These are phyloP conservation scores for Psilocybe tampanensis DNA, from an alignment of 768 basidiomycete species.

Conservation along the genomic window DNA sequence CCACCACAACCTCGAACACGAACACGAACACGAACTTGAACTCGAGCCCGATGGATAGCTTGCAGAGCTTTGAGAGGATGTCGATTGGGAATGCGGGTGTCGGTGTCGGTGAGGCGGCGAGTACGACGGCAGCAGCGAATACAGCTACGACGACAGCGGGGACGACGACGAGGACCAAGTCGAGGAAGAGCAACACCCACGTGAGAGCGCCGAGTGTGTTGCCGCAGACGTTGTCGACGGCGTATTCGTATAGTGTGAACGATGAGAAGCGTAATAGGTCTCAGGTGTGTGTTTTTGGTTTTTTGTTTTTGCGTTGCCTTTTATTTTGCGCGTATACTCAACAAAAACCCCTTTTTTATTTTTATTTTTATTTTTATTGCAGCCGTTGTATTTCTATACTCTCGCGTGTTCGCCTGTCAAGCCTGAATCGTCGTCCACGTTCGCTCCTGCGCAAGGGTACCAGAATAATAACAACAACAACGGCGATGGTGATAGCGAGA, in stretches of 20 bases:
- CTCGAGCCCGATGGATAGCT: slow-evolving; percentile 59
- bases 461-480: no score
- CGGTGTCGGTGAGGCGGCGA: no score
- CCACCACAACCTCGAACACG: no score
- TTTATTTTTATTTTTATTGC: slow-evolving; percentile 9
- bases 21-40: slow-evolving; percentile 46
- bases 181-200: slow-evolving; percentile 13
- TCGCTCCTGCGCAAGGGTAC: background rate
- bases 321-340: slow-evolving; percentile 15
- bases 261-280: slow-evolving; percentile 46
- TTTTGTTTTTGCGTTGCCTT: slow-evolving; percentile 9
- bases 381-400: slow-evolving; percentile 65
- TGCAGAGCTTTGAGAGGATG: slow-evolving; percentile 69
- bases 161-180: slow-evolving; percentile 7
- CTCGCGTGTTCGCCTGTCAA: slow-evolving; percentile 70
- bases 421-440: slow-evolving; percentile 19
- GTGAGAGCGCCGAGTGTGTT: slow-evolving; percentile 22
- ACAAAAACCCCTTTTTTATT: background rate
- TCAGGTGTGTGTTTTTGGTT: slow-evolving; percentile 50
- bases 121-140: no score
- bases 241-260: slow-evolving; percentile 62
- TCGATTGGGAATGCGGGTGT: slow-evolving; percentile 52
- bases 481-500: no score
- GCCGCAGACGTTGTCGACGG: slow-evolving; percentile 64
- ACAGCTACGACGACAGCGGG: no score